A percentile compares a stretch with the other conserved stretches of the same genome.
Conservation (phyloP, 2,329 filamentous ascomycete species). For the Aspergillus phoenicis region DNA sequence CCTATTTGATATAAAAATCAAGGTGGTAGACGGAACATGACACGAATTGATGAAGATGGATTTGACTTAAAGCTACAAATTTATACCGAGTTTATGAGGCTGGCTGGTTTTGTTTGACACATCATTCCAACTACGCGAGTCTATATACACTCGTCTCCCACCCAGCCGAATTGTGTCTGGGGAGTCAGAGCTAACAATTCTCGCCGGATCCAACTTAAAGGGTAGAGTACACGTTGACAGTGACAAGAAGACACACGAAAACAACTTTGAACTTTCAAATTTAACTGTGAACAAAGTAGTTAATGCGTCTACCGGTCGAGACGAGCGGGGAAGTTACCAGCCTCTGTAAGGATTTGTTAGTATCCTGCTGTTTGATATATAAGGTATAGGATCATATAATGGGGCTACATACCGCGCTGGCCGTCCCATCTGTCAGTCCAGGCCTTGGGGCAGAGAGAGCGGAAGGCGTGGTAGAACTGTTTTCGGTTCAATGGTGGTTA, state of each 20-base stretch:
- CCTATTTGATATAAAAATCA: too few species aligned
- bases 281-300: conserved; percentile 26
- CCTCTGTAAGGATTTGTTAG: conserved; percentile 43
- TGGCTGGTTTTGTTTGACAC: not conserved
- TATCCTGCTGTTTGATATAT: conserved; percentile 10
- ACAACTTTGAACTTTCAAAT: conserved; percentile 26
- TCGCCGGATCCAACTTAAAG: conserved; percentile 19
- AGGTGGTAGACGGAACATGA: too few species aligned
- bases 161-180: not conserved
- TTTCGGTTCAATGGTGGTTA: not conserved
- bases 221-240: conserved; percentile 46
- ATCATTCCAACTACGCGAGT: conserved; percentile 25
- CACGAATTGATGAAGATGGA: too few species aligned
- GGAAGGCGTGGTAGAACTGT: conserved; percentile 95
- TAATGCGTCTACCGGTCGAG: conserved; percentile 48
- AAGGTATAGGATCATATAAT: not conserved
- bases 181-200: conserved; percentile 19
- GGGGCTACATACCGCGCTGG: conserved; percentile 74
- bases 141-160: conserved; percentile 37
- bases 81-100: too few species aligned
- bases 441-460: conserved; percentile 92
- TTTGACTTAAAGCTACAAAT: too few species aligned
- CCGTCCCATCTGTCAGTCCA: conserved; percentile 97
- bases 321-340: conserved; percentile 58
- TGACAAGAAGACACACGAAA: conserved; percentile 23